phyloP scores from a whole-genome alignment of 352 stramenopile species.

The Globisporangium heterothallicum region DNA sequence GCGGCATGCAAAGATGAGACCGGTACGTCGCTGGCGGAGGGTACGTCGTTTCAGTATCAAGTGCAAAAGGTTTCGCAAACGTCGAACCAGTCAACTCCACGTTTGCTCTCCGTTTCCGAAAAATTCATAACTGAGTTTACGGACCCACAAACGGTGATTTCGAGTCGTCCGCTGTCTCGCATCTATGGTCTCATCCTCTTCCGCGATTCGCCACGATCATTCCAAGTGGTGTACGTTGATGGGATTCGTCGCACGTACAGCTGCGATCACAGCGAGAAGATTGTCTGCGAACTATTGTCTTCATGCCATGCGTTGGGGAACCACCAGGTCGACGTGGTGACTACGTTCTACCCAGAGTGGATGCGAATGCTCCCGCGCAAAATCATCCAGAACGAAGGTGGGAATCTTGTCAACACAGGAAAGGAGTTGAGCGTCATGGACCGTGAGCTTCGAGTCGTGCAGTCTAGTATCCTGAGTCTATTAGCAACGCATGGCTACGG shows the following conservation, averaged over 20 bases:
- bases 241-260: slow-evolving; percentile 67
- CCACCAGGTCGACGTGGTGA: slow-evolving; percentile 55
- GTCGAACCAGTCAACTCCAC: slow-evolving; percentile 27
- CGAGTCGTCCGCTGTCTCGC: slow-evolving; percentile 57
- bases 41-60: slow-evolving; percentile 63
- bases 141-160: slow-evolving; percentile 51
- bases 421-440: slow-evolving; percentile 52
- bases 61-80: slow-evolving; percentile 53
- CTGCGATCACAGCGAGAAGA: slow-evolving; percentile 60
- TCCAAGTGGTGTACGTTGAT: slow-evolving; percentile 74
- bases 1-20: slow-evolving; percentile 43
- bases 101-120: slow-evolving; percentile 60
- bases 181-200: slow-evolving; percentile 72
- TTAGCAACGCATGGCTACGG: slow-evolving; percentile 48
- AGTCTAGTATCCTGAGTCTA: slow-evolving; percentile 58
- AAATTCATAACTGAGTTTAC: slow-evolving; percentile 62
- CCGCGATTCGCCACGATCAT: slow-evolving; percentile 49
- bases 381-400: slow-evolving; percentile 64
- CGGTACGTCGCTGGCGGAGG: slow-evolving; percentile 18
- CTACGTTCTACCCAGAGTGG: slow-evolving; percentile 36
- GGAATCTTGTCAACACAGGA: slow-evolving; percentile 29
- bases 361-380: slow-evolving; percentile 72
- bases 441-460: slow-evolving; percentile 60
- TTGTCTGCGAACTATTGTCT: slow-evolving; percentile 65
- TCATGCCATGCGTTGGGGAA: slow-evolving; percentile 77